Conservation (phyloP, 805 yeast species). For the Starmerella roubikii region DNA sequence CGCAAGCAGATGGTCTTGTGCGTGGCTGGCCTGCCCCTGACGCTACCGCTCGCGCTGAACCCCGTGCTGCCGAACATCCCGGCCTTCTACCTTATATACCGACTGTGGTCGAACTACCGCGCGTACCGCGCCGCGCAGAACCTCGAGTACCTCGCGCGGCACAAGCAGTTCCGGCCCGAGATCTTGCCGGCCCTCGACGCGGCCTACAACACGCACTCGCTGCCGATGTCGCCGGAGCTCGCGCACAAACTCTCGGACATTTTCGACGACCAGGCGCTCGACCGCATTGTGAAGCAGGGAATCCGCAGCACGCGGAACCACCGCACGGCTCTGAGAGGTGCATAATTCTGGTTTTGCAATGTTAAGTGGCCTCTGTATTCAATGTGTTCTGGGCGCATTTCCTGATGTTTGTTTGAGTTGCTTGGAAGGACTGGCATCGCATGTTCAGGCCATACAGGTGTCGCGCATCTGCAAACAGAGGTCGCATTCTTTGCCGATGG, state of each 20-base stretch:
- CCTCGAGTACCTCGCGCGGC: conserved; percentile 41
- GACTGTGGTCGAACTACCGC: conserved; percentile 73
- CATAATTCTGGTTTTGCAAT: too few species aligned
- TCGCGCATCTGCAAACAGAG: too few species aligned
- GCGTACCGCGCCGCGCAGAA: conserved; percentile 67
- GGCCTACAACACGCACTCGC: not conserved
- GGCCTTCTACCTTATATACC: conserved; percentile 68
- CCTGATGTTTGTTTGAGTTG: too few species aligned
- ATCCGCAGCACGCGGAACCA: conserved; percentile 12
- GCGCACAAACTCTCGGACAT: conserved; percentile 7
- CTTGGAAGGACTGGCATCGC: not conserved
- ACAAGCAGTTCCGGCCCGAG: conserved; percentile 27
- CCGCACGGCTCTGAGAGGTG: too few species aligned
- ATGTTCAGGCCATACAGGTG: too few species aligned
- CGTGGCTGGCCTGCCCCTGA: conserved; percentile 53
- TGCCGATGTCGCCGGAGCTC: conserved; percentile 3
- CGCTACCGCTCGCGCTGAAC: conserved; percentile 63
- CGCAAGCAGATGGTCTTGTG: conserved; percentile 40
- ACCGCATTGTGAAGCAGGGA: conserved; percentile 17
- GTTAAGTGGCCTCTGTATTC: too few species aligned
- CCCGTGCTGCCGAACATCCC: conserved; percentile 91
- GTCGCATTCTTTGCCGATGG: too few species aligned
- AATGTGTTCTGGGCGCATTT: too few species aligned
- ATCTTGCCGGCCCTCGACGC: conserved; percentile 2
- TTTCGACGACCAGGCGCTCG: conserved; percentile 8